Evolutionary conservation across 768 basidiomycete genomes (phyloP), one percentile per base, ranked within the genome.

Genomic region (Exsudoporus frostii): DNA sequence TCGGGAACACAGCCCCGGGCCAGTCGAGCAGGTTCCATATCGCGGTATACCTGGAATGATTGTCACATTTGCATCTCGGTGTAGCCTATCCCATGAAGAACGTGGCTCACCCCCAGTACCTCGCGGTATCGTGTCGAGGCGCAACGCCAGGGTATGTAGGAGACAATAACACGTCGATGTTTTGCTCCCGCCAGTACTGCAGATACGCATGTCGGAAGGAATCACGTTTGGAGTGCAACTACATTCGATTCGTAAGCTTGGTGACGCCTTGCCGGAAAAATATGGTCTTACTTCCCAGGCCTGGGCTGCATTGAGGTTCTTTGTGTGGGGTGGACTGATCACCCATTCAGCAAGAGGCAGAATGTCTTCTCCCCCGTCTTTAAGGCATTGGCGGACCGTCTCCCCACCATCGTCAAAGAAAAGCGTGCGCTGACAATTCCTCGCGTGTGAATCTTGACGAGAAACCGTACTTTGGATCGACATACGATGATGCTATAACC

Each of bases 1-100:
- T 74, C 8, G 77, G 79, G 63, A 79, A 75, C 5, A 77, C 73
- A 3, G 69, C 72, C 1, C 71, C 70, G 0, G 78, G 72, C 47
- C 73, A 78, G 60, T 80, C 79, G 14, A 72, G 60, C 15, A 79
- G 57, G 52, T 80, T 80, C 68, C 72, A 76, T 22, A 74, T 57
- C 11, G 65, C 70, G 0, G 77, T 75, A 50, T 76, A 78, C 7
- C 73, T 73, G 39, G n/a, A 19, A 22, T 14, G 9, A 11, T 17
- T 0, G 10, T 52, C 36, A 43, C 22, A 48, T 3, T 2, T 34
- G 20, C 8, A 30, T 32, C 6, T 32, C 9, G 27, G 4, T 14
- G 22, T 57, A 50, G 14, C 15, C 20, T 6, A 14, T 17, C 20
- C 13, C n/a, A 15, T 4, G 29, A 6, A 30, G 2, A 4, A 24